Evolutionary conservation across 2,329 filamentous ascomycete genomes (phyloP), one percentile per base, ranked within the genome.

Genomic region (Colletotrichum euphorbiae): DNA sequence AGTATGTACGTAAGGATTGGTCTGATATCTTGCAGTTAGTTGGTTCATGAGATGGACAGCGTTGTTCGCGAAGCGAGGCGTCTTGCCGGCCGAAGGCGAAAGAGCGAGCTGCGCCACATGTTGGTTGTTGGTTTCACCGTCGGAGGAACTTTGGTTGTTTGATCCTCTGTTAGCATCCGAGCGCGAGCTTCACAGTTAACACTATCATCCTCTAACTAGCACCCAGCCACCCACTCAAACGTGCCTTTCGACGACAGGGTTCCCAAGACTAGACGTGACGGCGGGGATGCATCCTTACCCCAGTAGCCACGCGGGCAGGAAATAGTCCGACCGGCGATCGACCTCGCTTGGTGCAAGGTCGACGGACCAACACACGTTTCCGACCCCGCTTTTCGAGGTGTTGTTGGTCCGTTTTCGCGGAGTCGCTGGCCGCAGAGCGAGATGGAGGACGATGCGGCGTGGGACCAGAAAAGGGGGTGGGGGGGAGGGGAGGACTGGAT

Each of bases 31-130:
- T 40, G 21, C 4, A 21, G 21, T 21, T 21, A 4, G n/a, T 21
- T 21, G 21, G 21, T 21, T 21, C 21, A 21, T 21, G 21, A 21
- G 21, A 48, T 12, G 56, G 45, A 15, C 13, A 45, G 33, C 40
- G 55, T 58, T n/a, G 36, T 38, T 55, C 59, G 59, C 62, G 62
- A 60, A 31, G 19, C 62, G 46, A 60, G 7, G 24, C 33, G 48
- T 17, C n/a, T 13, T 31, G 55, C 54, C 24, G 24, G 24, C 60
- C 40, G 24, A 28, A n/a, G 43, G 58, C 50, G 56, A 51, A 33
- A 38, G n/a, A 17, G 50, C 50, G 58, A 63, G 60, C 60, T 24
- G 24, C 24, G 3, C 24, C 24, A 24, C 24, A 24, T 59, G 52
- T 45, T 46, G 45, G 28, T 45, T 17, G 36, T 43, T 45, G 45